Percentiles rank a stretch among this genome's conserved stretches.
Conservation (phyloP, 2,329 filamentous ascomycete species). For the Scedosporium dehoogii region DNA sequence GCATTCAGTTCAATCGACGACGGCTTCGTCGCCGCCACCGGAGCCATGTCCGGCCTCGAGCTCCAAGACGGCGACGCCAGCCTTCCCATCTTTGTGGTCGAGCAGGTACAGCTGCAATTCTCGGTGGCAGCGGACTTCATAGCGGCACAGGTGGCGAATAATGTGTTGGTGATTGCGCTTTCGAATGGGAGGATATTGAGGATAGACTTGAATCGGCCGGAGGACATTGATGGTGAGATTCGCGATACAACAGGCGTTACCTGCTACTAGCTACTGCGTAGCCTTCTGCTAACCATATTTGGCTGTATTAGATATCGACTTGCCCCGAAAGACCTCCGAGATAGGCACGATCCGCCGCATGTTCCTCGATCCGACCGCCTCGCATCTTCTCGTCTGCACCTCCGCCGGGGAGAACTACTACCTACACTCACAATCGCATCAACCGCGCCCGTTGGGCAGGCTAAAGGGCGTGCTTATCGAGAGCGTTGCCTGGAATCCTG, state of each 20-base stretch:
- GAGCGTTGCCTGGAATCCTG: slow-evolving; percentile 89
- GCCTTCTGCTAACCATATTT: background rate
- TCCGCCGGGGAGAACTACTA: slow-evolving; percentile 95
- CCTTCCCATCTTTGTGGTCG: slow-evolving; percentile 88
- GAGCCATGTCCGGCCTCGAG: slow-evolving; percentile 33
- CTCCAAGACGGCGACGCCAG: slow-evolving; percentile 48
- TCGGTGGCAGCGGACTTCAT: slow-evolving; percentile 92
- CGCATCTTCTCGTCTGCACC: slow-evolving; percentile 85
- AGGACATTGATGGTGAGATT: slow-evolving; percentile 77
- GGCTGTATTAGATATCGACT: slow-evolving; percentile 69
- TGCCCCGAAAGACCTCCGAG: slow-evolving; percentile 86
- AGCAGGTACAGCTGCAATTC: slow-evolving; percentile 88
- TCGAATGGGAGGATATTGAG: slow-evolving; percentile 86
- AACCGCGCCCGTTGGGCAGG: slow-evolving; percentile 70
- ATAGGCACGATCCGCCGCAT: slow-evolving; percentile 87
- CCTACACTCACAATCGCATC: slow-evolving; percentile 86
- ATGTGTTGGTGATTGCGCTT: slow-evolving; percentile 85
- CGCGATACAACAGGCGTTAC: background rate
- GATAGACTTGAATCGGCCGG: slow-evolving; percentile 86
- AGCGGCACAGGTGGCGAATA: slow-evolving; percentile 92
- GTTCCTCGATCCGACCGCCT: slow-evolving; percentile 95
- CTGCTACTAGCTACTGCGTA: background rate
- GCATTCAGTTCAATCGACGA: slow-evolving; percentile 55
- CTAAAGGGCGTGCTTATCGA: slow-evolving; percentile 83
- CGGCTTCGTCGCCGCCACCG: slow-evolving; percentile 60